These are phyloP conservation scores for Amphibolis antarctica DNA, from an alignment of 106 monocot genomes.

Conservation along the genomic window DNA sequence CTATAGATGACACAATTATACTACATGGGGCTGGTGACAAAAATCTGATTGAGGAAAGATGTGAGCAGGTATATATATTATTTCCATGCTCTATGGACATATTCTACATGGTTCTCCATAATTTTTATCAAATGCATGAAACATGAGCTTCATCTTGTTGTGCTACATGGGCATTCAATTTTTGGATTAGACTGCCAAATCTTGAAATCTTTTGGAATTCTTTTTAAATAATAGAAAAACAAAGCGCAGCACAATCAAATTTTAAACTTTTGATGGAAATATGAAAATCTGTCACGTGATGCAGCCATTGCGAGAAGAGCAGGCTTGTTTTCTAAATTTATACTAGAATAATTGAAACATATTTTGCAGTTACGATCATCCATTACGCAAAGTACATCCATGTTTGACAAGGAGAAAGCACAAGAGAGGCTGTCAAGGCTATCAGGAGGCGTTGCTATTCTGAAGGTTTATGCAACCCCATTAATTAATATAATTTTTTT, in stretches of 20 bases:
- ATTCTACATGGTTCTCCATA: no score
- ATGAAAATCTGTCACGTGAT: no score
- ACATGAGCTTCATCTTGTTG: no score
- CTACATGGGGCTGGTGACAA: constrained; percentile 87
- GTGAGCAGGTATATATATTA: constrained; percentile 50
- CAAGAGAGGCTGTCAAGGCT: constrained; percentile 79
- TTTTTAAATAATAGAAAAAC: no score
- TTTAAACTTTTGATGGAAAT: no score
- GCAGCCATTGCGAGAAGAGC: no score
- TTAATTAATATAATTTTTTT: neutral
- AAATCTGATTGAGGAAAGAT: constrained; percentile 71
- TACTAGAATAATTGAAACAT: neutral
- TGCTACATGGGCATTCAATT: no score
- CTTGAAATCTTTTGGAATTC: no score
- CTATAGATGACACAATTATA: constrained; percentile 82
- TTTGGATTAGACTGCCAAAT: no score
- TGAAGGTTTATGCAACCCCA: constrained; percentile 44
- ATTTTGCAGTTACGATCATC: constrained; percentile 47
- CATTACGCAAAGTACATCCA: constrained; percentile 52
- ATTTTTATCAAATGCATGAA: no score
- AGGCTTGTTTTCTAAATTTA: neutral
- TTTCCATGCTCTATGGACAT: no score
- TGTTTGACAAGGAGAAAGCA: constrained; percentile 96
- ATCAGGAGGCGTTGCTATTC: constrained; percentile 80
- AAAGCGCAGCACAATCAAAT: no score